These are phyloP conservation scores for Talaromyces adpressus DNA, from an alignment of 495 filamentous ascomycete species.

Conservation along the genomic window DNA sequence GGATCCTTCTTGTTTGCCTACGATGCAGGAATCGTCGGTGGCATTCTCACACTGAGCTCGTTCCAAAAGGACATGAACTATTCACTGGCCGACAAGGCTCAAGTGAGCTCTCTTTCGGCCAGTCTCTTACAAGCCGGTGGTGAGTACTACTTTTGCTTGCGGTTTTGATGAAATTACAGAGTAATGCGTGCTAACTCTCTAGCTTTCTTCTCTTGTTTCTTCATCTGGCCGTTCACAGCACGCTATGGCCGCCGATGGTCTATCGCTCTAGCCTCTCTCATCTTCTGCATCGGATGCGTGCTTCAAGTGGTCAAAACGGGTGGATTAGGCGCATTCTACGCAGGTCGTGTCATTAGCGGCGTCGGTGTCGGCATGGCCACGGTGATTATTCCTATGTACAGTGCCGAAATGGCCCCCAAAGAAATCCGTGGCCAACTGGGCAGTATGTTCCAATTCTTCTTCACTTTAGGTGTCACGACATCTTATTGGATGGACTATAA, in stretches of 20 bases:
- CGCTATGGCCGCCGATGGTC: slow-evolving; percentile 37
- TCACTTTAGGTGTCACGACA: slow-evolving; percentile 39
- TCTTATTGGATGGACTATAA: slow-evolving; percentile 50
- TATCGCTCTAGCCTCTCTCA: slow-evolving; percentile 28
- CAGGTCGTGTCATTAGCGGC: slow-evolving; percentile 43
- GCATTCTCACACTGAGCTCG: slow-evolving; percentile 27
- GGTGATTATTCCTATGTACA: slow-evolving; percentile 48
- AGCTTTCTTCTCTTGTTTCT: slow-evolving; percentile 28
- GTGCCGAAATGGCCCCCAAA: slow-evolving; percentile 47
- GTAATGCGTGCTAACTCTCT: neutral
- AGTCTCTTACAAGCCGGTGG: slow-evolving; percentile 14
- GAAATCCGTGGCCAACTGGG: slow-evolving; percentile 46
- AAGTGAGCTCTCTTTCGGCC: slow-evolving; percentile 21
- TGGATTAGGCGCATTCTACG: slow-evolving; percentile 39
- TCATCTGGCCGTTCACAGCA: slow-evolving; percentile 33
- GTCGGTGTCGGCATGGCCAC: slow-evolving; percentile 48
- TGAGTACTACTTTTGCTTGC: neutral
- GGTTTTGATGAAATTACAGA: neutral
- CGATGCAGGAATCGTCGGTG: slow-evolving; percentile 29
- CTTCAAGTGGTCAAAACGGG: slow-evolving; percentile 35
- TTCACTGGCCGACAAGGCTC: slow-evolving; percentile 17
- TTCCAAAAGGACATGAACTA: slow-evolving; percentile 30
- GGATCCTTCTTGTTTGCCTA: slow-evolving; percentile 31
- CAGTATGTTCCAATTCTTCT: slow-evolving; percentile 40
- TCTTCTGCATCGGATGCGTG: slow-evolving; percentile 39